Conservation (phyloP, 169 alveolate species). For the Cryptosporidium parvum region DNA sequence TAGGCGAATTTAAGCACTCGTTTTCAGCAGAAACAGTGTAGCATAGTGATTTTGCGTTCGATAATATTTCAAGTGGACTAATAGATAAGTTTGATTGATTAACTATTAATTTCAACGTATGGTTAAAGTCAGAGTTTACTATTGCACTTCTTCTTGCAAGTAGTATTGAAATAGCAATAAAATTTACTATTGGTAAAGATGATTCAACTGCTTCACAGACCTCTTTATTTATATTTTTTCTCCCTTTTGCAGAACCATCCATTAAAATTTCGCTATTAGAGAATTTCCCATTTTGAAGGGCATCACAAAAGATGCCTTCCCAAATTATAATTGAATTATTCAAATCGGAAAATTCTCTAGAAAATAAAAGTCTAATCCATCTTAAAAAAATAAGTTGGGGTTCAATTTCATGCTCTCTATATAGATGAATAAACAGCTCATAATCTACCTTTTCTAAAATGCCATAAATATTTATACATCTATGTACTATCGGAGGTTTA, state of each 20-base stretch:
- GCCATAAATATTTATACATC: constrained; percentile 82
- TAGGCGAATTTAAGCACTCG: neutral
- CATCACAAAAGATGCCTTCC: constrained; percentile 60
- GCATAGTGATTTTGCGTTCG: constrained; percentile 26
- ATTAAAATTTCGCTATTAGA: neutral
- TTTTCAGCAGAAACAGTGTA: neutral
- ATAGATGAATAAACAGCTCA: constrained; percentile 35
- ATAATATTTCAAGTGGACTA: constrained; percentile 15
- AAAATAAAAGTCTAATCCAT: constrained; percentile 86
- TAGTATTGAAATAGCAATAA: constrained; percentile 44
- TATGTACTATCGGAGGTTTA: constrained; percentile 81
- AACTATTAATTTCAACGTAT: constrained; percentile 38
- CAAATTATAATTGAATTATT: constrained; percentile 56
- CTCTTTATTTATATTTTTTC: neutral
- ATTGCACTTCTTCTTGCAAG: neutral
- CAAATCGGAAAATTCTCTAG: constrained; percentile 80
- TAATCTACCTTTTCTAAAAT: constrained; percentile 77
- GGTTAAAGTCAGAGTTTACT: constrained; percentile 32
- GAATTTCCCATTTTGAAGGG: constrained; percentile 13
- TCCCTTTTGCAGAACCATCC: neutral
- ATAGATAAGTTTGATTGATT: constrained; percentile 44
- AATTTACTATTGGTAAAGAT: constrained; percentile 50
- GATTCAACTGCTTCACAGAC: constrained; percentile 40
- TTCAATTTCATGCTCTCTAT: constrained; percentile 45
- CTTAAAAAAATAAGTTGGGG: constrained; percentile 76